These are phyloP conservation scores for Suillus occidentalis DNA, from an alignment of 768 basidiomycete genomes.

Conservation along the genomic window DNA sequence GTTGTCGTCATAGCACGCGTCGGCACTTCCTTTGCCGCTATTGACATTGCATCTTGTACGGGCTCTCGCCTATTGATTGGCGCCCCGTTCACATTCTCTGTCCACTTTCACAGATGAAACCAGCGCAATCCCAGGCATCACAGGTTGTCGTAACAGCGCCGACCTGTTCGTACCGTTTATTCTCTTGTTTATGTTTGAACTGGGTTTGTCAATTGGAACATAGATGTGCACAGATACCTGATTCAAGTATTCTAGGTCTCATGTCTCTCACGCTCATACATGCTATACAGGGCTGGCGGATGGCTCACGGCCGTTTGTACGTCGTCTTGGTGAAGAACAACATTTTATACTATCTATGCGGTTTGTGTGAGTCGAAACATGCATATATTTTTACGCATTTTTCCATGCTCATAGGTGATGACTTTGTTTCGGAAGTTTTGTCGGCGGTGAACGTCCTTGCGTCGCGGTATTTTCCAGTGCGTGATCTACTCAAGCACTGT, in stretches of 20 bases:
- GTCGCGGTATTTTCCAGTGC: neutral
- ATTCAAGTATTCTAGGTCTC: neutral
- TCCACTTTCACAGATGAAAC: neutral
- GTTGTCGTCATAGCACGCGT: neutral
- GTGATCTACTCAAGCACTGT: neutral
- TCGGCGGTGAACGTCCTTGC: neutral
- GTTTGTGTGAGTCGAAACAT: neutral
- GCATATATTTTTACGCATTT: too few relatives aligned
- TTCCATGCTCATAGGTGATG: neutral
- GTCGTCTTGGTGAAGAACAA: neutral
- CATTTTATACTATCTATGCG: neutral
- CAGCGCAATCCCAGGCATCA: neutral
- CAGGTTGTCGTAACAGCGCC: neutral
- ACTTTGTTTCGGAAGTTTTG: neutral
- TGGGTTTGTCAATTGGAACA: neutral
- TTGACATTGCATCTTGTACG: neutral
- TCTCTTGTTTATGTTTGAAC: neutral
- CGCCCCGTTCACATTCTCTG: neutral
- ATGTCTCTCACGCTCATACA: neutral
- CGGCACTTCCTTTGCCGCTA: too few relatives aligned
- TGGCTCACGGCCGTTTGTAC: neutral
- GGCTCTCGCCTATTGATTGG: too few relatives aligned
- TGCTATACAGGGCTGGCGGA: conserved; percentile 1
- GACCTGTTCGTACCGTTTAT: conserved; percentile 2
- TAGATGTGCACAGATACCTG: neutral